Evolutionary conservation across 1,139 yeast genomes (phyloP).

Genomic region (Lodderomyces metapsilosis): DNA sequence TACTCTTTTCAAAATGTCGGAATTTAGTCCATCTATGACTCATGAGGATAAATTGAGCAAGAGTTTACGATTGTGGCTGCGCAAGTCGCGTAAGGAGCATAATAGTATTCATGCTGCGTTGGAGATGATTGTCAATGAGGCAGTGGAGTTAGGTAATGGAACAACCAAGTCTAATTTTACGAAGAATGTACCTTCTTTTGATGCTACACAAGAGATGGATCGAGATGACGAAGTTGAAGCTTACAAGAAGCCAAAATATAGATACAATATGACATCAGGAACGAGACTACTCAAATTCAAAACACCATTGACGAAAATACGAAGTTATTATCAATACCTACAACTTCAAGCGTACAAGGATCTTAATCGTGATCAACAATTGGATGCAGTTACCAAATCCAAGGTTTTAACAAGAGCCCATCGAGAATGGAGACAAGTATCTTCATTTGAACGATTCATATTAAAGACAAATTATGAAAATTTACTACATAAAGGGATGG

Average conservation of each 20-base stretch:
- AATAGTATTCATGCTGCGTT: neutral
- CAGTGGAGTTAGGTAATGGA: neutral
- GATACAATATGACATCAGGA: constrained; percentile 3
- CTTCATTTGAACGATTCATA: neutral
- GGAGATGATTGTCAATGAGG: constrained; percentile 6
- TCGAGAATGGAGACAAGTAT: neutral
- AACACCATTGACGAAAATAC: neutral
- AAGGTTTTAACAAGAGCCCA: neutral
- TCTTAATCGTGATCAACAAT: neutral
- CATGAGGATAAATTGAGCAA: constrained; percentile 3
- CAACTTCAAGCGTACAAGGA: neutral
- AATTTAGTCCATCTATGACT: constrained; percentile 1
- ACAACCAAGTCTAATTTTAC: neutral
- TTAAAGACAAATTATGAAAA: neutral
- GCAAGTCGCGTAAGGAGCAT: constrained; percentile 5
- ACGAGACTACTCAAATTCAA: neutral
- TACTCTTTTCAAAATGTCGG: constrained; percentile 4
- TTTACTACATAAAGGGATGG: constrained; percentile 1
- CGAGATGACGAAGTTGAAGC: neutral
- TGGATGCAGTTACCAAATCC: neutral
- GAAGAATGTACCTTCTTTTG: neutral
- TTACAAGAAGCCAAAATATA: constrained; percentile 2
- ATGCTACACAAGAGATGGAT: neutral
- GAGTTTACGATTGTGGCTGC: neutral
- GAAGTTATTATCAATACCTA: neutral